These are phyloP conservation scores for Starmerella etchellsii DNA, from an alignment of 805 yeast species.

Conservation along the genomic window DNA sequence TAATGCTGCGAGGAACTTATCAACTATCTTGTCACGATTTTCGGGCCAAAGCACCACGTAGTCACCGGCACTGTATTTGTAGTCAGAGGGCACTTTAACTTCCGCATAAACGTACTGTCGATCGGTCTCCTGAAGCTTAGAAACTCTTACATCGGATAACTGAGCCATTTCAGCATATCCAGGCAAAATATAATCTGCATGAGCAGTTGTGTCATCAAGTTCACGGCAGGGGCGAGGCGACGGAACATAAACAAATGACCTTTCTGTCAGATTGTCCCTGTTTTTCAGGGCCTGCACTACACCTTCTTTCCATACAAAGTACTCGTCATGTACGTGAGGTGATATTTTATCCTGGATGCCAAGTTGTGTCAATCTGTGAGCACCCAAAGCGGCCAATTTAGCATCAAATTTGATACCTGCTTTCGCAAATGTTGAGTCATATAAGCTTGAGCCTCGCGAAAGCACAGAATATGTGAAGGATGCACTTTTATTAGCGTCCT, in stretches of 20 bases:
- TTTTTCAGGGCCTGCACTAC: conserved; percentile 47
- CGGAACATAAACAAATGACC: conserved; percentile 55
- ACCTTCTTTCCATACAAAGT: conserved; percentile 63
- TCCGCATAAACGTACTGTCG: conserved; percentile 47
- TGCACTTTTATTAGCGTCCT: too few species aligned
- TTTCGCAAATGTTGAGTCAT: conserved; percentile 59
- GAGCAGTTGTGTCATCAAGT: background rate
- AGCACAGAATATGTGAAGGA: conserved; percentile 41
- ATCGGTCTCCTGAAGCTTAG: conserved; percentile 4
- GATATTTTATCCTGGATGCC: conserved; percentile 78
- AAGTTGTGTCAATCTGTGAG: conserved; percentile 43
- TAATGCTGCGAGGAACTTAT: conserved; percentile 41
- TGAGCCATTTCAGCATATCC: background rate
- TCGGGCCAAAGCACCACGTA: conserved; percentile 82
- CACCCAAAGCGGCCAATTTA: conserved; percentile 42
- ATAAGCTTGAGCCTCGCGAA: conserved; percentile 75
- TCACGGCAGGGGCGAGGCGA: conserved; percentile 21
- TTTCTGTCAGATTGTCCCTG: conserved; percentile 47
- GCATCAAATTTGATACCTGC: conserved; percentile 42
- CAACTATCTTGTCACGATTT: conserved; percentile 50
- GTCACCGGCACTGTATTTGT: conserved; percentile 68
- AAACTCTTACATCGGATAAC: background rate
- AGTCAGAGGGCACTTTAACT: conserved; percentile 36
- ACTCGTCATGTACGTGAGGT: conserved; percentile 74
- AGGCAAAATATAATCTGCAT: background rate